Evolutionary conservation across 306 rosid species (phyloP), one percentile per base, ranked within the genome.

Genomic region (Vigna nakashimae): DNA sequence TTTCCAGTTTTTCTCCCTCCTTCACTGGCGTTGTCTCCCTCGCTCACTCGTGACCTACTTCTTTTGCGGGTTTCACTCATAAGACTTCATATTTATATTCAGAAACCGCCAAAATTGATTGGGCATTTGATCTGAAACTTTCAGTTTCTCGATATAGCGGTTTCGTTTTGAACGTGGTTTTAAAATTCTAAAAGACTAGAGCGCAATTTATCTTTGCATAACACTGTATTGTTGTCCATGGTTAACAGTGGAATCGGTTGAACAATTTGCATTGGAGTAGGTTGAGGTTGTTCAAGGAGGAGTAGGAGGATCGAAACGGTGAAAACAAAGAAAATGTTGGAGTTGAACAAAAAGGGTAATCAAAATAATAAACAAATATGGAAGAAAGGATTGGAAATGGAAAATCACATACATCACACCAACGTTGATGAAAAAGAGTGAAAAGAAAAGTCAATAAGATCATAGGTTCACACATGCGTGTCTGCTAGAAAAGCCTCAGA

Each of bases 401-500:
- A 77, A 77, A 50, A 38, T 81, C 76, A 82, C 50, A 82, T 80
- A 73, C 34, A 42, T 62, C 84, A 73, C 85, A 77, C 80, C 79
- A 71, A 80, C 51, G 79, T 48, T 71, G 64, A 77, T 65, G 74
- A 38, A 72, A 76, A 80, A 78, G 57, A 53, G 62, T 32, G 49
- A 14, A 32, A 50, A 71, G 70, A 79, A 79, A 71, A 64, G 69
- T 79, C 15, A 62, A 66, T 66, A 46, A 53, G 28, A 12, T 83
- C 93, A 90, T 92, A 92, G 85, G 90, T 79, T 70, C 79, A 82
- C 56, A 75, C 43, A 7, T 75, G 69, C 74, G 36, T 70, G 82
- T 75, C 82, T 86, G 71, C 79, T 77, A 73, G 75, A 62, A 84
- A 80, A 52, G 81, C 52, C 69, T 78, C 82, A 18, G 28, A 65